Evolutionary conservation across 257 asterid species (phyloP).

Genomic region (Solanum lignicaule): DNA sequence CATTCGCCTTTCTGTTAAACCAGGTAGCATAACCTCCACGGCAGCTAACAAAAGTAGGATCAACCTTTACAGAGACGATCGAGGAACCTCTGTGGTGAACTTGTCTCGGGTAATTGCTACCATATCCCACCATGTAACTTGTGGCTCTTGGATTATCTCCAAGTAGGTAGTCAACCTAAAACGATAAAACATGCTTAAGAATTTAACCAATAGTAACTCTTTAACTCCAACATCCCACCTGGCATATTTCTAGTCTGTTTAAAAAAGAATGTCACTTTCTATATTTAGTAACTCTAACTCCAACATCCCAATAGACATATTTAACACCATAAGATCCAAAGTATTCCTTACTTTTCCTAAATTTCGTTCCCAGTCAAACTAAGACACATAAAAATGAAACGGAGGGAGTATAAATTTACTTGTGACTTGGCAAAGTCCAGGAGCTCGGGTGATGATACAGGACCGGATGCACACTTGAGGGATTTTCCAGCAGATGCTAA

Average conservation of each 20-base stretch:
- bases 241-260: neutral
- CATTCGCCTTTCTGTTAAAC: constrained; percentile 67
- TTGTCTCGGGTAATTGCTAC: constrained; percentile 74
- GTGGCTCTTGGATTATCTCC: constrained; percentile 99
- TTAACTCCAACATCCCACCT: neutral
- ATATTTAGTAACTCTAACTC: neutral
- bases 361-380: neutral
- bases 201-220: neutral
- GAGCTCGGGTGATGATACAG: constrained; percentile 51
- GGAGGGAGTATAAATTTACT: constrained; percentile 21
- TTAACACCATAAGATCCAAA: neutral
- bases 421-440: constrained; percentile 82
- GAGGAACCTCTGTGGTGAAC: constrained; percentile 98
- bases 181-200: neutral
- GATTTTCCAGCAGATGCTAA: constrained; percentile 65
- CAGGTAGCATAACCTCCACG: constrained; percentile 97
- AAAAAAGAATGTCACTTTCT: neutral
- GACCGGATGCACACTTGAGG: constrained; percentile 51
- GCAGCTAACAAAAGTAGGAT: constrained; percentile 69
- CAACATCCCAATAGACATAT: neutral
- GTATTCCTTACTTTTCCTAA: neutral
- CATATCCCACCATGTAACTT: constrained; percentile 98
- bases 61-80: constrained; percentile 71
- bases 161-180: constrained; percentile 83
- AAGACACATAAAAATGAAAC: neutral